A percentile compares a stretch with the other conserved stretches of the same genome.
These are phyloP conservation scores for Cryphonectria naterciae DNA, from an alignment of 2,329 filamentous ascomycete species.

Conservation along the genomic window DNA sequence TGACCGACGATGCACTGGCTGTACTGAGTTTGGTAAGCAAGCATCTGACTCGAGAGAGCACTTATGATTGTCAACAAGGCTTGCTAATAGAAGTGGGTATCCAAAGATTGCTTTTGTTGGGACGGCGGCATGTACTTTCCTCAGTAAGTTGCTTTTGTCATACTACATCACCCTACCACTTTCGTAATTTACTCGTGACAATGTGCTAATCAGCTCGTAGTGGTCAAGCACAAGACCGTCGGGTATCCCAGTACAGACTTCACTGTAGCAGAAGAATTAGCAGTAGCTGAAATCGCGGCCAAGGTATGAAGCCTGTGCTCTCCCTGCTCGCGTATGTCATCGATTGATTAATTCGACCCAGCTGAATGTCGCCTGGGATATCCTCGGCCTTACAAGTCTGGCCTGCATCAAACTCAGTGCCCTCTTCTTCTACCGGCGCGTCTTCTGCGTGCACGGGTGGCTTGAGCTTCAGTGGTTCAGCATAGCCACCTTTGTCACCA, in stretches of 20 bases:
- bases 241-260: slow-evolving; percentile 19
- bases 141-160: slow-evolving; percentile 18
- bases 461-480: slow-evolving; percentile 22
- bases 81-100: not conserved
- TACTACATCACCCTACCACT: not conserved
- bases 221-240: slow-evolving; percentile 25
- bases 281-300: slow-evolving; percentile 13
- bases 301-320: not conserved
- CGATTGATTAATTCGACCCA: not conserved
- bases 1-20: slow-evolving; percentile 31
- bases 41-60: not conserved
- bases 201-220: not conserved
- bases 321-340: not conserved
- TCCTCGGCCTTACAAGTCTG: slow-evolving; percentile 25
- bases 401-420: slow-evolving; percentile 31
- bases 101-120: not conserved
- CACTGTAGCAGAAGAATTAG: not conserved
- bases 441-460: slow-evolving; percentile 28
- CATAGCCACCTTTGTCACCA: slow-evolving; percentile 20
- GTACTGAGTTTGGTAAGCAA: slow-evolving; percentile 26
- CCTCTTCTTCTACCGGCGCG: slow-evolving; percentile 33
- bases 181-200: not conserved
- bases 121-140: slow-evolving; percentile 7
- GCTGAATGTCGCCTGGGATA: slow-evolving; percentile 26
- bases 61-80: not conserved